Evolutionary conservation across 2,329 filamentous ascomycete genomes (phyloP), one percentile per base, ranked within the genome.

Genomic region (Alternaria dauci): DNA sequence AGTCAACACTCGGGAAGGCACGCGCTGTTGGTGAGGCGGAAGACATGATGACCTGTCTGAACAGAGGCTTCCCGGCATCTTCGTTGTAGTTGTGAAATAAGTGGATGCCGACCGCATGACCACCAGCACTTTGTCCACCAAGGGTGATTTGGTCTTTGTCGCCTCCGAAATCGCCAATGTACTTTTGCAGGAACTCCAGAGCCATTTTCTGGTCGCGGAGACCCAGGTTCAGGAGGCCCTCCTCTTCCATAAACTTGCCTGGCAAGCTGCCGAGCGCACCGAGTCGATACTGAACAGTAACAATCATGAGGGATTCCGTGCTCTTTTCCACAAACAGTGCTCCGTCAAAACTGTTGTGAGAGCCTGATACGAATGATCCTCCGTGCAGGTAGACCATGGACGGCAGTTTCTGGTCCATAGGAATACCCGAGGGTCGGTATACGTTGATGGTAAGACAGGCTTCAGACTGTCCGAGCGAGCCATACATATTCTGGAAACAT

Each of bases 401-500:
- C 1, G 76, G 76, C 2, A 78, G 65, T 36, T 76, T 76, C 44
- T 71, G 56, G 5, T 67, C 57, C 32, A 70, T 61, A 2, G 73
- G 57, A 6, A 77, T 32, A 5, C 70, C 71, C 9, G 69, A 63
- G 2, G 75, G 70, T 30, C 76, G 70, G 46, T 69, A 77, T 1
- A 78, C 54, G 42, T 76, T 76, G 62, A 77, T 62, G 11, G 68
- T 75, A 25, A 78, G 67, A 58, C 76, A 78, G 30, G 72, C 75
- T 57, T 78, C 75, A n/a, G 71, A 71, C 57, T 77, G 75, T 9
- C 53, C 48, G 1, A 62, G 34, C 2, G 67, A 59, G 14, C 60
- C 55, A 18, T 12, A 85, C 66, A 60, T 76, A 70, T 81, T 78
- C 60, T 85, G 82, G 12, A 80, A 74, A 48, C 83, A 85, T 0